phyloP scores from a whole-genome alignment of 1,139 yeast genomes.

The Protomyces lactucae-debilis region DNA sequence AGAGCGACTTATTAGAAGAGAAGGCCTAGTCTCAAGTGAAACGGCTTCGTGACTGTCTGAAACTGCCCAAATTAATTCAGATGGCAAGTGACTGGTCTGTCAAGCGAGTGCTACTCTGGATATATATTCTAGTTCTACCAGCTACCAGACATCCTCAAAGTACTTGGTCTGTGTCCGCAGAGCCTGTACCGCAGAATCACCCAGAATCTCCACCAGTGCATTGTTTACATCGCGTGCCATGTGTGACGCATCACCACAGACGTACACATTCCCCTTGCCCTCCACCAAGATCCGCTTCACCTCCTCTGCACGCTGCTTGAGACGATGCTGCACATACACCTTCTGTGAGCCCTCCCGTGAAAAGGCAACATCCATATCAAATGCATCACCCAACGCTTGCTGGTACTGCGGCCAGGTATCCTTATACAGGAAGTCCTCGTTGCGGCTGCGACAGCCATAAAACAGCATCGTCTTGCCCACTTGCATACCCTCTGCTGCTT shows the following conservation, averaged over 20 bases:
- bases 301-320: constrained; percentile 51
- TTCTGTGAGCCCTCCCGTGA: constrained; percentile 66
- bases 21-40: no score
- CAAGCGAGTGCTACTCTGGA: no score
- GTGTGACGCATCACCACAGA: constrained; percentile 93
- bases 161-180: constrained; percentile 80
- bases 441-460: constrained; percentile 50
- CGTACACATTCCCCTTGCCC: constrained; percentile 78
- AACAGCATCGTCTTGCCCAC: constrained; percentile 73
- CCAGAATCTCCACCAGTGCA: constrained; percentile 64
- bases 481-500: constrained; percentile 45
- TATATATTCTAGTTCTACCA: not conserved
- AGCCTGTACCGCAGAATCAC: constrained; percentile 71
- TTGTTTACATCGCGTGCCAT: constrained; percentile 97
- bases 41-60: no score
- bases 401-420: constrained; percentile 47
- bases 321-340: constrained; percentile 81
- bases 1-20: no score
- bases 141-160: constrained; percentile 95
- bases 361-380: constrained; percentile 76
- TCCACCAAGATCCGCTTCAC: constrained; percentile 49
- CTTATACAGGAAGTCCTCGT: constrained; percentile 33
- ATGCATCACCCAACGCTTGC: constrained; percentile 57
- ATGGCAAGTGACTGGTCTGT: no score
- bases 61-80: no score